Evolutionary conservation across 2,329 filamentous ascomycete genomes (phyloP).

Genomic region (Decorospora gaudefroyi): DNA sequence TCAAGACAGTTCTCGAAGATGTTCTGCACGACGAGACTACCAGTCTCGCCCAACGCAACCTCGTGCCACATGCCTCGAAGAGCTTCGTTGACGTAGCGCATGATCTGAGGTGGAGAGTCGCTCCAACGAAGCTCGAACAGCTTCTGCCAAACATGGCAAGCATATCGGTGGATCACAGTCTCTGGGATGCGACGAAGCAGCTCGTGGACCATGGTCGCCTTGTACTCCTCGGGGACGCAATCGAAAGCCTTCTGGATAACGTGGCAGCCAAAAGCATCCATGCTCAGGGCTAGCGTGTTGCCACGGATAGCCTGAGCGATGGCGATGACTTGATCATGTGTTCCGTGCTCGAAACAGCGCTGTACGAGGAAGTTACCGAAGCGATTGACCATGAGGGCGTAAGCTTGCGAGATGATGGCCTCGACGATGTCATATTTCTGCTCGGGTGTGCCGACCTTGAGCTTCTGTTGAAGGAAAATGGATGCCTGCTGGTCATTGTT

Average conservation of each 20-base stretch:
- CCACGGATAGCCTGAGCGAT: conserved; percentile 94
- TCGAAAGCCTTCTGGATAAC: conserved; percentile 99
- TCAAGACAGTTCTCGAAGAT: conserved; percentile 99
- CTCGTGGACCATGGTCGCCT: conserved; percentile 98
- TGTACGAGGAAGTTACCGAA: conserved; percentile 99
- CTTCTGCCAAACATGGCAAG: conserved; percentile 99
- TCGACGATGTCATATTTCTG: conserved; percentile 98
- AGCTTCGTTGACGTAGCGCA: conserved; percentile 97
- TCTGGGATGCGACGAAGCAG: conserved; percentile 92
- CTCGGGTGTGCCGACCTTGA: conserved; percentile 91
- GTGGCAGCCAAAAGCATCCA: conserved; percentile 98
- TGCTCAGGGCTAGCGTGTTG: conserved; percentile 90
- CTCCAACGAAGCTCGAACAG: conserved; percentile 97
- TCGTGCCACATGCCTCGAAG: conserved; percentile 98
- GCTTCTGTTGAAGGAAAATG: conserved; percentile 97
- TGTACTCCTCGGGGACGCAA: conserved; percentile 95
- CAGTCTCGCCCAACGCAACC: conserved; percentile 94
- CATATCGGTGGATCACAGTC: conserved; percentile 97
- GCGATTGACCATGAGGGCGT: conserved; percentile 95
- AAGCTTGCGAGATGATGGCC: conserved; percentile 91
- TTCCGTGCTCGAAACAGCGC: conserved; percentile 98
- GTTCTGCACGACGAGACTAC: conserved; percentile 97
- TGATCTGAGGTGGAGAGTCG: conserved; percentile 92
- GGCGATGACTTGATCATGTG: conserved; percentile 86
- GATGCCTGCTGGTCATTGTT: conserved; percentile 99